phyloP scores from a whole-genome alignment of 2,329 filamentous ascomycete genomes.

The Xylaria digitata region DNA sequence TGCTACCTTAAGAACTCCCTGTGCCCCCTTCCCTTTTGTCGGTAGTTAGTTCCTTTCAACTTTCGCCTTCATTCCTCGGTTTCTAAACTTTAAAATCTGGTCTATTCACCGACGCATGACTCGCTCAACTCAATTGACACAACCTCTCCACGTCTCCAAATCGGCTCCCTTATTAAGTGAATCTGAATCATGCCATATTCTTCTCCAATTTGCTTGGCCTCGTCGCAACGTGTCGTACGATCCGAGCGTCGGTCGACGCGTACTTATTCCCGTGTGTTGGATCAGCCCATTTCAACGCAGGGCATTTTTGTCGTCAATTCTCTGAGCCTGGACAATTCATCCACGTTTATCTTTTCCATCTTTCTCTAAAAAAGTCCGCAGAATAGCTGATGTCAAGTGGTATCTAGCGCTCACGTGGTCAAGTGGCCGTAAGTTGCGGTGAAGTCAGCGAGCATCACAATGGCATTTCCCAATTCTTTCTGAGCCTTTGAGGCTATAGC shows the following conservation, averaged over 20 bases:
- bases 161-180: not conserved
- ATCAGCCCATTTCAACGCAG: constrained; percentile 20
- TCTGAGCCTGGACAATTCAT: not conserved
- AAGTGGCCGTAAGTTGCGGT: constrained; percentile 11
- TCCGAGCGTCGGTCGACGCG: constrained; percentile 19
- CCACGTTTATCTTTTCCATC: not conserved
- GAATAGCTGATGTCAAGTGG: constrained; percentile 9
- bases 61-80: not conserved
- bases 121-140: constrained; percentile 20
- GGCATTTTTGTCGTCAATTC: not conserved
- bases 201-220: not conserved
- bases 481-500: not conserved
- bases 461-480: not conserved
- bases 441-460: not conserved
- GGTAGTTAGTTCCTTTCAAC: not conserved
- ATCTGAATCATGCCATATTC: constrained; percentile 2
- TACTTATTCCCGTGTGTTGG: not conserved
- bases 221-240: constrained; percentile 22
- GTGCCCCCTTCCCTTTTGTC: constrained; percentile 1
- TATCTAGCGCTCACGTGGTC: not conserved
- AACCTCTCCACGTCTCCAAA: not conserved
- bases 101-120: constrained; percentile 3
- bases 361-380: not conserved
- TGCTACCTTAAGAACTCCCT: constrained; percentile 17
- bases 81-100: not conserved